Evolutionary conservation across 2,329 filamentous ascomycete species (phyloP).

Genomic region (Clonostachys rosea): DNA sequence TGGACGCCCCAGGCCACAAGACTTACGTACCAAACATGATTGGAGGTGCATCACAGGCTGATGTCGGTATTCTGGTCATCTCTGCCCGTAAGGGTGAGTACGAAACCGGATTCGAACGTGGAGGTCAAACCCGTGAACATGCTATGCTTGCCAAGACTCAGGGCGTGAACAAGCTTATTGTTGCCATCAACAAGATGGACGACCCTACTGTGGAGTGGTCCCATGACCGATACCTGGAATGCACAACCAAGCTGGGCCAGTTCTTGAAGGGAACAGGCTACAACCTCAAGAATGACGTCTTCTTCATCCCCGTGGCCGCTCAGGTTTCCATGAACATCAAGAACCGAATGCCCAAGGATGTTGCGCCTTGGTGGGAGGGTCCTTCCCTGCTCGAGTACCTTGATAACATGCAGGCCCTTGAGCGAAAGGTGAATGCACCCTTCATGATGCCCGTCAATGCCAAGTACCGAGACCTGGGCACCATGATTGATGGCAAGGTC

Average conservation of each 20-base stretch:
- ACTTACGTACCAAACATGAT: conserved; percentile 99
- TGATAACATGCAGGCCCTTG: conserved; percentile 87
- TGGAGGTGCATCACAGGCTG: conserved; percentile 86
- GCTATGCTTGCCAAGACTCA: conserved; percentile 97
- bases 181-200: conserved; percentile 99
- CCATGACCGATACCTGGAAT: conserved; percentile 88
- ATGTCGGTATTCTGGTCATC: conserved; percentile 93
- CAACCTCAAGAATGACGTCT: conserved; percentile 88
- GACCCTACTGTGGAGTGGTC: conserved; percentile 96
- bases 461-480: conserved; percentile 97
- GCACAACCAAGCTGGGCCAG: conserved; percentile 77
- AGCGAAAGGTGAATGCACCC: conserved; percentile 93
- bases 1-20: conserved; percentile 97
- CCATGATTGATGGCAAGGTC: conserved; percentile 95
- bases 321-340: conserved; percentile 86
- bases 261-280: conserved; percentile 93
- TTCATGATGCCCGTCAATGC: conserved; percentile 99
- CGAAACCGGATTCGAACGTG: conserved; percentile 95
- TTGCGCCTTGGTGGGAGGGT: conserved; percentile 80
- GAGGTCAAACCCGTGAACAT: conserved; percentile 95
- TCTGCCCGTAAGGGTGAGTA: conserved; percentile 97
- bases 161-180: conserved; percentile 92
- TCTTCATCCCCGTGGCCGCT: conserved; percentile 94
- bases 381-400: conserved; percentile 93
- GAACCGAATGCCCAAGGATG: conserved; percentile 71